Evolutionary conservation across 305 asterid species (phyloP), one percentile per base, ranked within the genome.

Genomic region (Solanum hybrid): DNA sequence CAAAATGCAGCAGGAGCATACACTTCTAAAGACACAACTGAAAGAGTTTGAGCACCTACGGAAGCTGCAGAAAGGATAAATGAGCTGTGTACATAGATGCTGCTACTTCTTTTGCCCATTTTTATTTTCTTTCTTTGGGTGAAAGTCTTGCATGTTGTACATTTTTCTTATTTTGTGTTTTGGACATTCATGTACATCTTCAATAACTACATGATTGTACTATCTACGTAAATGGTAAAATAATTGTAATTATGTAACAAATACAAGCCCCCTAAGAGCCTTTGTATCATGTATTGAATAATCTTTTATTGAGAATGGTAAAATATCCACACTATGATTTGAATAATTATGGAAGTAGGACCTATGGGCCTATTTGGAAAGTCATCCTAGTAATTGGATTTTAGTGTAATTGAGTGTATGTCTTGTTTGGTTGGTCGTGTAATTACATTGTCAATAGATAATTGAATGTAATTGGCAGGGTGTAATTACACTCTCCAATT

Each of bases 1-100:
- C 86, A 96, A 94, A 92, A 91, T 95, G 98, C 95, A 91, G 91
- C 89, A 89, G 46, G 97, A 97, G 89, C 94, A 95, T 84, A 87
- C 94, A 20, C 92, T 91, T 16, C 94, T 97, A 17, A 93, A 93
- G 90, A 91, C 89, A 5, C 95, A 95, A 79, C 79, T 97, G 90
- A 90, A 89, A 89, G 96, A 97, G 26, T 90, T 96, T 80, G 99
- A 95, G 94, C 89, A 93, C 84, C 92, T 91, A 71, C 91, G 95
- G 90, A 92, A 93, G 91, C 90, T 89, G 69, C 90, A 90, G 86
- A 51, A 89, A 86, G 94, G 90, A 92, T 81, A 7, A 60, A 80
- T 35, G 40, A 35, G 71, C 88, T 71, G 72, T 51, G 42, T 82
- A 46, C 29, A 51, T 27, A 46, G 17, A 51, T 51, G 75, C 31